Evolutionary conservation across 768 basidiomycete genomes (phyloP).

Genomic region (Solioccasus polychromus): DNA sequence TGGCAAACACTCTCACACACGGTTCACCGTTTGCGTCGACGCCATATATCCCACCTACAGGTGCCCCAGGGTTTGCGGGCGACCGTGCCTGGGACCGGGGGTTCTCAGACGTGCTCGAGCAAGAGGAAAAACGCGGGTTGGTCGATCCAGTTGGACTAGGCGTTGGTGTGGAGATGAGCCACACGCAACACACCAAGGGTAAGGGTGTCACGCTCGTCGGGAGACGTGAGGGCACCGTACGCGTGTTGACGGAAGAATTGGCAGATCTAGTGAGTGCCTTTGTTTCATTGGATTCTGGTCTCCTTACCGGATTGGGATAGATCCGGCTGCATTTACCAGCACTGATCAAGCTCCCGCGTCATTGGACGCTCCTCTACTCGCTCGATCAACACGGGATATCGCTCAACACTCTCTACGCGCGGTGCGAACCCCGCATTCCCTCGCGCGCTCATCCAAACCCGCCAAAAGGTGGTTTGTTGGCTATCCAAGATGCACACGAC

Average conservation of each 20-base stretch:
- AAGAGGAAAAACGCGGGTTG: slow-evolving; percentile 38
- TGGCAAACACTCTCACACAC: slow-evolving; percentile 31
- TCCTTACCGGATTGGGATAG: too few relatives aligned
- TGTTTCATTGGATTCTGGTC: too few relatives aligned
- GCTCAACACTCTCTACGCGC: slow-evolving; percentile 78
- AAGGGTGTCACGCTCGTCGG: slow-evolving; percentile 52
- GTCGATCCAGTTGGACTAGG: slow-evolving; percentile 43
- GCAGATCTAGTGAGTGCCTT: slow-evolving; percentile 67
- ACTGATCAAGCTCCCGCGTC: slow-evolving; percentile 61
- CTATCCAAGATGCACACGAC: slow-evolving; percentile 61
- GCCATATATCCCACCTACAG: slow-evolving; percentile 46
- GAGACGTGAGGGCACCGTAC: slow-evolving; percentile 50
- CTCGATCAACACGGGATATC: slow-evolving; percentile 96
- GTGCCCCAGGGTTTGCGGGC: slow-evolving; percentile 79
- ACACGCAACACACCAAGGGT: slow-evolving; percentile 27
- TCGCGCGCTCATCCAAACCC: slow-evolving; percentile 20
- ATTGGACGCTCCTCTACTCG: slow-evolving; percentile 83
- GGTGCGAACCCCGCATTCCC: slow-evolving; percentile 45
- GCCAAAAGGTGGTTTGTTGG: slow-evolving; percentile 53
- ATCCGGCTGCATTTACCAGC: slow-evolving; percentile 72
- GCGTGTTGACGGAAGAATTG: slow-evolving; percentile 49
- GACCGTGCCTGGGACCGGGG: slow-evolving; percentile 69
- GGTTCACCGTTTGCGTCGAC: slow-evolving; percentile 51
- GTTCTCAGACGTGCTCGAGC: slow-evolving; percentile 47
- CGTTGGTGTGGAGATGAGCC: slow-evolving; percentile 32